Percentiles rank a stretch among this genome's conserved stretches.
phyloP scores from a whole-genome alignment of 495 filamentous ascomycete species.

The Penicillium argentinense region DNA sequence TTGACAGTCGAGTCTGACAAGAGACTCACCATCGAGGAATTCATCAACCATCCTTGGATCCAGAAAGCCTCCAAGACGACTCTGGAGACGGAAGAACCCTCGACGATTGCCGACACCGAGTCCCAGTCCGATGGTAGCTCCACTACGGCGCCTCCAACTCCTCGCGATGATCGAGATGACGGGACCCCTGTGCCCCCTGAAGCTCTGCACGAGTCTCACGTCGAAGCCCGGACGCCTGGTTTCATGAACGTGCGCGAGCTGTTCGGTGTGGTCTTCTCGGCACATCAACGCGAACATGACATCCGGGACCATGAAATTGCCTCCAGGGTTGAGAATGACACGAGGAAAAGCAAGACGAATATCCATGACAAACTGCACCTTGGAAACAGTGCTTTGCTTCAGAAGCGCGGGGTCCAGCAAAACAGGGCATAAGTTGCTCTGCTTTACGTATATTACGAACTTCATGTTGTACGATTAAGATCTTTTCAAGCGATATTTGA shows the following conservation, averaged over 20 bases:
- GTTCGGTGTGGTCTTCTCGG: conserved; percentile 86
- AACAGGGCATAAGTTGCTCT: too few relatives aligned
- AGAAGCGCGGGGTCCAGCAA: background rate
- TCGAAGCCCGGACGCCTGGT: conserved; percentile 85
- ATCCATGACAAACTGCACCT: background rate
- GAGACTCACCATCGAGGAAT: background rate
- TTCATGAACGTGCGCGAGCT: conserved; percentile 85
- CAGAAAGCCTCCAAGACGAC: background rate
- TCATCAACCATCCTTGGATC: background rate
- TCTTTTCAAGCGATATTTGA: too few relatives aligned
- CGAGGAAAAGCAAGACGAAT: background rate
- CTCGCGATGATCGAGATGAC: too few relatives aligned
- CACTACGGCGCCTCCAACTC: too few relatives aligned
- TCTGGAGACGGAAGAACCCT: background rate
- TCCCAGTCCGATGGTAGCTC: background rate
- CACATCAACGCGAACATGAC: conserved; percentile 87
- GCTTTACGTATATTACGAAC: too few relatives aligned
- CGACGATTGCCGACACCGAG: background rate
- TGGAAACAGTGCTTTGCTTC: background rate
- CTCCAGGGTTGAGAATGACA: background rate
- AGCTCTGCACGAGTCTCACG: conserved; percentile 32
- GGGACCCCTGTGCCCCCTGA: too few relatives aligned
- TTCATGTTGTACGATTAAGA: too few relatives aligned
- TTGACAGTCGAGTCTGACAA: background rate
- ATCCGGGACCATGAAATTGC: background rate